Evolutionary conservation across 306 rosid genomes (phyloP).

Genomic region (Gynostemma pentaphyllum): DNA sequence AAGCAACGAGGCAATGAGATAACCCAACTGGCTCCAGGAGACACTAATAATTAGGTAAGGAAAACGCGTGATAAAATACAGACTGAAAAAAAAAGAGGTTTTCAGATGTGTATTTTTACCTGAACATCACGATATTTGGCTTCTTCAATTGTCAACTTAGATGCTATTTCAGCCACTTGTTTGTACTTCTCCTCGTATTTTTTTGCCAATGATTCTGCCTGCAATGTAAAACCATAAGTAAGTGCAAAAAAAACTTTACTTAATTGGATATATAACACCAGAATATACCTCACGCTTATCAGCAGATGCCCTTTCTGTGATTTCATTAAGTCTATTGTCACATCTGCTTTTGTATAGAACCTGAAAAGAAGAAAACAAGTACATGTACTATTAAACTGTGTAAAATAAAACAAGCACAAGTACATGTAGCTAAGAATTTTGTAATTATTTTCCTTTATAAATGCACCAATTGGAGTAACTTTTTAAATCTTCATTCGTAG

Average conservation of each 20-base stretch:
- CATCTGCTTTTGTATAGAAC: slow-evolving; percentile 87
- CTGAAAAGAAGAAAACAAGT: slow-evolving; percentile 27
- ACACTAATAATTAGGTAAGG: not conserved
- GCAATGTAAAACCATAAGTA: slow-evolving; percentile 17
- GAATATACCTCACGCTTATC: slow-evolving; percentile 81
- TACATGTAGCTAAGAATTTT: not conserved
- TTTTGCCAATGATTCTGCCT: slow-evolving; percentile 69
- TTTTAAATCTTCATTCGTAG: not conserved
- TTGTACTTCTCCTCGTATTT: slow-evolving; percentile 91
- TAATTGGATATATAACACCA: not conserved
- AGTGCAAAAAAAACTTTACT: not conserved
- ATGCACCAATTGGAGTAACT: too few relatives aligned
- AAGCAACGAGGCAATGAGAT: not conserved
- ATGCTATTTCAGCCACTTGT: slow-evolving; percentile 86
- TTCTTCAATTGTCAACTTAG: slow-evolving; percentile 81
- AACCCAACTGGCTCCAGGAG: not conserved
- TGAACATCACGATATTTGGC: slow-evolving; percentile 83
- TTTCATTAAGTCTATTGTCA: slow-evolving; percentile 82
- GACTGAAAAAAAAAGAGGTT: not conserved
- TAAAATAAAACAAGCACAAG: not conserved
- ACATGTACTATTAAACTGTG: not conserved
- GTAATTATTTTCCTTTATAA: not conserved
- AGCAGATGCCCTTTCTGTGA: slow-evolving; percentile 88
- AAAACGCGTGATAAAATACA: not conserved
- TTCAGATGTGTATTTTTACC: slow-evolving; percentile 28